phyloP scores from a whole-genome alignment of 129 eudicot genomes.

The Daucus carota region DH1_v3.0 NC_030388.2:5251001-5251500 shows the following conservation, averaged over 20 bases:
- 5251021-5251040: slow-evolving; percentile 62
- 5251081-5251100: slow-evolving; percentile 68
- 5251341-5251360: slow-evolving; percentile 62
- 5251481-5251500: not conserved
- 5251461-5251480: slow-evolving; percentile 35
- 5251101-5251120: slow-evolving; percentile 65
- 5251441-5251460: slow-evolving; percentile 70
- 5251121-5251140: slow-evolving; percentile 67
- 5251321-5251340: slow-evolving; percentile 54
- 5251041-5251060: slow-evolving; percentile 76
- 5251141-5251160: slow-evolving; percentile 65
- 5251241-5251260: slow-evolving; percentile 66
- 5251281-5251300: slow-evolving; percentile 75
- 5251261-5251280: slow-evolving; percentile 67
- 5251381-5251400: slow-evolving; percentile 71
- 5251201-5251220: slow-evolving; percentile 70
- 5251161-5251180: slow-evolving; percentile 64
- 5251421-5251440: slow-evolving; percentile 66
- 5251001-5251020: slow-evolving; percentile 57
- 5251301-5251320: slow-evolving; percentile 79
- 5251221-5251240: slow-evolving; percentile 48
- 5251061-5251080: slow-evolving; percentile 67
- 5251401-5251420: slow-evolving; percentile 59
- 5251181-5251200: slow-evolving; percentile 63
- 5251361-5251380: slow-evolving; percentile 65